These are phyloP conservation scores for Sapria himalayana DNA, from an alignment of 345 rosid species.

Conservation along the genomic window DNA sequence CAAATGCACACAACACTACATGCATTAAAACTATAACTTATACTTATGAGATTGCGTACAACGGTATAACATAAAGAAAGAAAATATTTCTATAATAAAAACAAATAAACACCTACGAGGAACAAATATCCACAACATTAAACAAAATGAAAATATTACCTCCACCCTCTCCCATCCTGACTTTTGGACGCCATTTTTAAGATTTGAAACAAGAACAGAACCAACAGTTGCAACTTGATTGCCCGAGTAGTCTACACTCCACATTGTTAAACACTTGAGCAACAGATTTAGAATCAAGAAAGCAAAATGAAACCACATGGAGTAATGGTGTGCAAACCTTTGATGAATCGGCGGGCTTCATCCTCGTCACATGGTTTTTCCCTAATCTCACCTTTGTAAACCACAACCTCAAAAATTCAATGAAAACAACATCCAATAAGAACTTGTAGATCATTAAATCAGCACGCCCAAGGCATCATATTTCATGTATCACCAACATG, in stretches of 20 bases:
- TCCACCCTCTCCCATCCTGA: slow-evolving; percentile 70
- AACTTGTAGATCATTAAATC: too few relatives aligned
- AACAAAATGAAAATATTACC: slow-evolving; percentile 22
- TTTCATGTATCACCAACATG: too few relatives aligned
- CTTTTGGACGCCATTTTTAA: slow-evolving; percentile 44
- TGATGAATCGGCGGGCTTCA: slow-evolving; percentile 55
- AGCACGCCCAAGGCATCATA: too few relatives aligned
- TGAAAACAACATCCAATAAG: too few relatives aligned
- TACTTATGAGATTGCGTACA: too few relatives aligned
- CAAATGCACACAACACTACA: too few relatives aligned
- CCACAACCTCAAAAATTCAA: slow-evolving; percentile 53
- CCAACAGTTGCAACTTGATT: slow-evolving; percentile 62
- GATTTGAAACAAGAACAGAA: slow-evolving; percentile 62
- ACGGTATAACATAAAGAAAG: background rate
- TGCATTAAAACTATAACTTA: too few relatives aligned
- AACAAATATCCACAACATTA: background rate
- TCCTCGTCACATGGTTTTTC: slow-evolving; percentile 60
- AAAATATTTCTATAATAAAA: background rate
- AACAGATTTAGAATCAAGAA: slow-evolving; percentile 5
- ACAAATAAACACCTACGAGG: background rate
- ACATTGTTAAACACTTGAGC: background rate
- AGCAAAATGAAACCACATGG: background rate
- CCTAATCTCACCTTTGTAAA: slow-evolving; percentile 56
- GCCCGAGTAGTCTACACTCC: slow-evolving; percentile 45
- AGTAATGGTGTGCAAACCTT: slow-evolving; percentile 22